Base-by-base conservation (phyloP, 2,329 filamentous ascomycete species). In the Aureobasidium lini region DNA sequence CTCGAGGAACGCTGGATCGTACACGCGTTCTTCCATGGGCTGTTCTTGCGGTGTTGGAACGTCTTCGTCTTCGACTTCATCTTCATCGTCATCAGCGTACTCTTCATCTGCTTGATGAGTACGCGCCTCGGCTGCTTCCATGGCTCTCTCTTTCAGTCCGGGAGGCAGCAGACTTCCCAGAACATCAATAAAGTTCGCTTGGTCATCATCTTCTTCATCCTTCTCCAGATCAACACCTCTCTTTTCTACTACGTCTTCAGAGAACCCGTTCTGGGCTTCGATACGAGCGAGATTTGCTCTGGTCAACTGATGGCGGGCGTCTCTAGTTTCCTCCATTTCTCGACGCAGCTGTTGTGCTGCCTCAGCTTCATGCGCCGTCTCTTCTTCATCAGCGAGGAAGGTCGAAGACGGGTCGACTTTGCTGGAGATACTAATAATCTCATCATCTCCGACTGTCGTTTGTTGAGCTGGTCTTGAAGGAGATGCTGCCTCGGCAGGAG, bases 271-370 rank as follows among this genome's bases (percentile, higher is more conserved):
- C 34, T 65, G 57, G 31, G 65, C 68, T 62, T 71, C 66, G 43
- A 70, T 68, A 56, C 63, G 69, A 31, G 66, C 66, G 15, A 72
- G 64, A 47, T 72, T 72, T 9, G 65, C 68, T 59, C 65, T 66
- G 2, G 70, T 72, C 32, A 72, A 60, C 15, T 66, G 61, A 37
- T 43, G 40, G 6, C 42, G 53, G 16, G 8, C 32, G 34, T 53
- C 34, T 15, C 31, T 40, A 29, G 31, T 9, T 37, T 37, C 53
- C 11, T n/a, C 39, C 47, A 61, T 54, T 34, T 61, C 54, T 15
- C 57, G 43, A 6, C 7, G 46, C n/a, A 61, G 16, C 32, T 61
- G 53, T 58, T 58, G 57, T 16, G 61, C 49, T 5, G 49, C 48
- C 9, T 57, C 49, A 13, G 59, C 52, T 6, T 62, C 58, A 3